These are phyloP conservation scores for Scleroderma citrinum DNA, from an alignment of 768 basidiomycete genomes.

Conservation along the genomic window DNA sequence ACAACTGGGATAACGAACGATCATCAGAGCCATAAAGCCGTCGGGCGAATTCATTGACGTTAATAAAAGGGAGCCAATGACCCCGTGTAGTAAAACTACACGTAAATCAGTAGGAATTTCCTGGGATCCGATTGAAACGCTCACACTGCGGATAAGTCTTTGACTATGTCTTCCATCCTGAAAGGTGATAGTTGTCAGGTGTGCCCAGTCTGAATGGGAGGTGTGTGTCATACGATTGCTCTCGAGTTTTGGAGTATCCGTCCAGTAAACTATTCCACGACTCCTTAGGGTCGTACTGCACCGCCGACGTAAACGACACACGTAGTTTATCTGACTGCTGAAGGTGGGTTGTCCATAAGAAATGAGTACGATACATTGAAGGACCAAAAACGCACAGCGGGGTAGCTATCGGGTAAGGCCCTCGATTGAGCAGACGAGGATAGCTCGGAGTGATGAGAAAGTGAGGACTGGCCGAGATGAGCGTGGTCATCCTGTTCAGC, in stretches of 20 bases:
- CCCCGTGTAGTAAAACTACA: conserved; percentile 58
- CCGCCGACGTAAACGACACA: conserved; percentile 21
- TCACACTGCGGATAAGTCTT: conserved; percentile 50
- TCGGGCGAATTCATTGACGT: conserved; percentile 48
- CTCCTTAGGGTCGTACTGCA: conserved; percentile 30
- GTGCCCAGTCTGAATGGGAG: background rate
- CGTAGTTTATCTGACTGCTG: conserved; percentile 28
- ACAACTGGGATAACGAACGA: conserved; percentile 57
- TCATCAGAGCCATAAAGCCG: conserved; percentile 47
- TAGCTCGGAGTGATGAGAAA: conserved; percentile 26
- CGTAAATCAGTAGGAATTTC: conserved; percentile 6
- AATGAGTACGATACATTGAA: background rate
- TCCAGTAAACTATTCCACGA: conserved; percentile 48
- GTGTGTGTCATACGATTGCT: conserved; percentile 35
- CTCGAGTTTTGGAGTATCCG: conserved; percentile 35
- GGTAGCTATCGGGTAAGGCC: conserved; percentile 22
- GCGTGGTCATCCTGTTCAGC: conserved; percentile 20
- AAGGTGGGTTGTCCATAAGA: conserved; percentile 4
- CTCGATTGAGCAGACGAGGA: conserved; percentile 24
- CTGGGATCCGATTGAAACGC: conserved; percentile 12
- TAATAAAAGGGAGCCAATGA: conserved; percentile 66
- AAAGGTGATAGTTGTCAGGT: conserved; percentile 4
- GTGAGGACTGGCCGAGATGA: conserved; percentile 25
- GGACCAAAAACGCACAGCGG: conserved; percentile 17
- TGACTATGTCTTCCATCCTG: conserved; percentile 44